Evolutionary conservation across 345 rosid genomes (phyloP), one percentile per base, ranked within the genome.

Genomic region (Lumnitzera racemosa): DNA sequence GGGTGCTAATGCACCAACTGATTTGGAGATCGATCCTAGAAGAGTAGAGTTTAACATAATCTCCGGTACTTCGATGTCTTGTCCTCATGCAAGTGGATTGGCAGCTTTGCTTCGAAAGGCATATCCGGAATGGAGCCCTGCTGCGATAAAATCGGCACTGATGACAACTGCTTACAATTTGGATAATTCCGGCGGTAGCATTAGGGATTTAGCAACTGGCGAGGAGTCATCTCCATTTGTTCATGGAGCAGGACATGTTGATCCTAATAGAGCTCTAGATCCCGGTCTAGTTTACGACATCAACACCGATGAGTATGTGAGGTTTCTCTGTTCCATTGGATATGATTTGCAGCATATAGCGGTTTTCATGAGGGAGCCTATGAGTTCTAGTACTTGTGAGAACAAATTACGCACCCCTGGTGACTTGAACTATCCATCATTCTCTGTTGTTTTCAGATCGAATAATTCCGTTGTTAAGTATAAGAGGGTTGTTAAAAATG

Each of bases 21-120:
- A 73, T 60, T 63, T 86, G 23, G 80, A 76, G 12, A 82, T 75
- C 12, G 96, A 89, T 57, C 78, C 74, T 5, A 84, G 96, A 70
- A 75, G 86, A 41, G 94, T 80, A 9, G 43, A 67, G 57, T 87
- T 85, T 77, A 90, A 90, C 46, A 87, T 90, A 4, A 80, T 83
- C 57, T 87, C 95, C 7, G 97, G 97, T 8, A 90, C 97, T 11
- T 90, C 95, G 2, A 90, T 90, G 97, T 83, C 97, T 1, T 87
- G 97, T 64, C 96, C 96, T 15, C 97, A 90, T 68, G 88, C 78
- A 11, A 87, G 92, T 36, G 97, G 97, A 53, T 69, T 87, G 55
- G 90, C 87, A 11, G 97, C 97, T 1, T 71, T 90, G 52, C 83
- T 87, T 56, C 77, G 77, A 57, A 78, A 68, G 49, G 84, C 96